Evolutionary conservation across 495 filamentous ascomycete species (phyloP).

Genomic region (Darksidea phi): DNA sequence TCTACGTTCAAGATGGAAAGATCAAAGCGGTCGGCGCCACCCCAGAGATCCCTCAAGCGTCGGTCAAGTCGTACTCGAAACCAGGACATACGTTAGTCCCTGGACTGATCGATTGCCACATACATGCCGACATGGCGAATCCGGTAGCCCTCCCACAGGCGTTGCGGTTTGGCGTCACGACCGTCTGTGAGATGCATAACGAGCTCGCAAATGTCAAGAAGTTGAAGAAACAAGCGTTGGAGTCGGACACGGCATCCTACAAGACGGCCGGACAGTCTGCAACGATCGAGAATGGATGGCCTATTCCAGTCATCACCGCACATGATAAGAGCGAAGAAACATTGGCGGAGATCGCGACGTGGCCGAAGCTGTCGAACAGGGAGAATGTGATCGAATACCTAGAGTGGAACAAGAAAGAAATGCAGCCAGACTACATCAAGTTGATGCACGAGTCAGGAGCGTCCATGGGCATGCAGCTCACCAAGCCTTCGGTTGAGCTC

Average conservation of each 20-base stretch:
- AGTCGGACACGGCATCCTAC: constrained; percentile 39
- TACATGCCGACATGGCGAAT: constrained; percentile 40
- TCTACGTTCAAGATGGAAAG: constrained; percentile 39
- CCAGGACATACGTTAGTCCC: constrained; percentile 43
- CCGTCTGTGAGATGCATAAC: constrained; percentile 44
- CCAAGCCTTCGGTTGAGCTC: constrained; percentile 39
- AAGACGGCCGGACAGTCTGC: constrained; percentile 39
- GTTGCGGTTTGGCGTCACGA: constrained; percentile 43
- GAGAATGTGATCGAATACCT: constrained; percentile 38
- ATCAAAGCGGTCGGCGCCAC: constrained; percentile 35
- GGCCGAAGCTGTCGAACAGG: constrained; percentile 39
- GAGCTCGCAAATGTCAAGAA: constrained; percentile 49
- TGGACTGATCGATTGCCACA: constrained; percentile 44
- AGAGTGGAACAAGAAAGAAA: constrained; percentile 34
- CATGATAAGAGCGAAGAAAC: constrained; percentile 38
- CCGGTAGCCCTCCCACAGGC: constrained; percentile 40
- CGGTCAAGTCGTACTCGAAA: constrained; percentile 33
- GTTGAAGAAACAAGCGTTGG: constrained; percentile 47
- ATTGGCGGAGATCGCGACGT: constrained; percentile 38
- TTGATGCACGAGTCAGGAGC: constrained; percentile 44
- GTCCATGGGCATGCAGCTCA: constrained; percentile 34
- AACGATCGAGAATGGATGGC: constrained; percentile 44
- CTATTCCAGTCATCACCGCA: constrained; percentile 39
- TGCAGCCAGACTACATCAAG: constrained; percentile 43
- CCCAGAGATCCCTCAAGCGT: constrained; percentile 3